phyloP scores from a whole-genome alignment of 176 grass and related monocot genomes.

The Carex parvula region DNA sequence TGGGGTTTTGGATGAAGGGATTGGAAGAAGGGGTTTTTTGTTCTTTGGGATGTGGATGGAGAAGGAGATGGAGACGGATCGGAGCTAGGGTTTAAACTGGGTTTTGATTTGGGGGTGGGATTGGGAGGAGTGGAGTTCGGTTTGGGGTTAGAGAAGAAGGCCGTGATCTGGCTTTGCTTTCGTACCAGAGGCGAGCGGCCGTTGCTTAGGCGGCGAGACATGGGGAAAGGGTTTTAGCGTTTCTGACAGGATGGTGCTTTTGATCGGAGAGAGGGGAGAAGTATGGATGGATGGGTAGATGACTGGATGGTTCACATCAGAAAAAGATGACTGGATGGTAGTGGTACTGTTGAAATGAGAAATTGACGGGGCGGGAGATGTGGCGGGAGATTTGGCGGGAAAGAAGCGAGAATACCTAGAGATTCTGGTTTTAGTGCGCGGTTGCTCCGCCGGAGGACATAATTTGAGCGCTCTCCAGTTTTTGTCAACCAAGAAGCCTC shows the following conservation, averaged over 20 bases:
- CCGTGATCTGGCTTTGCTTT: slow-evolving; percentile 89
- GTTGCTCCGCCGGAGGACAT: neutral
- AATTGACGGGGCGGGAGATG: slow-evolving; percentile 9
- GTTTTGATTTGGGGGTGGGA: slow-evolving; percentile 15
- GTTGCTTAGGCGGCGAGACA: slow-evolving; percentile 68
- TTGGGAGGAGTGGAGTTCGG: slow-evolving; percentile 19
- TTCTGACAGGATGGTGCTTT: neutral
- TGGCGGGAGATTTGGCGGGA: slow-evolving; percentile 38
- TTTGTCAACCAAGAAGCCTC: neutral
- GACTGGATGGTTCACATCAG: too few relatives aligned
- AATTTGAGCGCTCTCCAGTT: neutral
- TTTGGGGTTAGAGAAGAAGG: slow-evolving; percentile 59
- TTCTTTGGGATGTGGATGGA: slow-evolving; percentile 34
- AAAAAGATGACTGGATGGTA: too few relatives aligned
- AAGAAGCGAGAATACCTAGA: slow-evolving; percentile 11
- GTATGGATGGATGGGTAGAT: neutral
- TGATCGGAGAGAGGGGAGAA: slow-evolving; percentile 1
- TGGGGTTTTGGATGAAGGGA: slow-evolving; percentile 33
- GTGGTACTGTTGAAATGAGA: neutral
- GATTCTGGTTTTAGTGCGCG: neutral
- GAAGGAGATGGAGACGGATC: slow-evolving; percentile 37
- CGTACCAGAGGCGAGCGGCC: slow-evolving; percentile 83
- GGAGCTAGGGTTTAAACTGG: slow-evolving; percentile 15
- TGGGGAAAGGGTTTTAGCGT: slow-evolving; percentile 3
- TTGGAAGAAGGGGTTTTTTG: slow-evolving; percentile 43